Conservation (phyloP, 2,329 filamentous ascomycete genomes). For the Penicillium palitans region DNA sequence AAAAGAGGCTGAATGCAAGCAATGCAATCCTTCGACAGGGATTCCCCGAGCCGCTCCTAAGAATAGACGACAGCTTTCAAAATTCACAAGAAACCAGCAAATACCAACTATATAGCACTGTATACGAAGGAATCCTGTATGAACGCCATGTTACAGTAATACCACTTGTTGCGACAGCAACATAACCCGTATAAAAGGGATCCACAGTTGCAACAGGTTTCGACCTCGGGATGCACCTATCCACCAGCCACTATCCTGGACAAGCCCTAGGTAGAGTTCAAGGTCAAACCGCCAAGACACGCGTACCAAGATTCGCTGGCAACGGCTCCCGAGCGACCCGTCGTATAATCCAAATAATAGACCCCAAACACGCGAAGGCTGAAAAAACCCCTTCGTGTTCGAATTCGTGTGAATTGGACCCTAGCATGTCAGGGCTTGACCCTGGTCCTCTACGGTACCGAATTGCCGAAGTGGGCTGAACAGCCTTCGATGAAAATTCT, state of each 20-base stretch:
- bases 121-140: not conserved
- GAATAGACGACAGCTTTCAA: not conserved
- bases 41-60: not conserved
- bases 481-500: slow-evolving; percentile 31
- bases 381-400: not conserved
- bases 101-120: not conserved
- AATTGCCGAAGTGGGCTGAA: slow-evolving; percentile 4
- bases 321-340: not conserved
- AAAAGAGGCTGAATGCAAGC: slow-evolving; percentile 1
- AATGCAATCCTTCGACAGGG: slow-evolving; percentile 1
- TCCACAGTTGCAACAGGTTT: slow-evolving; percentile 3
- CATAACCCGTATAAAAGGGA: not conserved
- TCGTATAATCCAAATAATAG: not conserved
- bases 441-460: not conserved
- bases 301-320: not conserved
- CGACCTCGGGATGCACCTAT: not conserved
- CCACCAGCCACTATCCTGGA: not conserved
- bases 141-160: slow-evolving; percentile 1
- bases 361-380: not conserved
- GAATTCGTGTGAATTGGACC: not conserved
- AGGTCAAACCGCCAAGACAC: slow-evolving; percentile 5
- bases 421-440: not conserved
- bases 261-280: not conserved
- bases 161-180: slow-evolving; percentile 5
- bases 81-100: not conserved